Evolutionary conservation across 2,329 filamentous ascomycete species (phyloP).

Genomic region (Oidium heveae): DNA sequence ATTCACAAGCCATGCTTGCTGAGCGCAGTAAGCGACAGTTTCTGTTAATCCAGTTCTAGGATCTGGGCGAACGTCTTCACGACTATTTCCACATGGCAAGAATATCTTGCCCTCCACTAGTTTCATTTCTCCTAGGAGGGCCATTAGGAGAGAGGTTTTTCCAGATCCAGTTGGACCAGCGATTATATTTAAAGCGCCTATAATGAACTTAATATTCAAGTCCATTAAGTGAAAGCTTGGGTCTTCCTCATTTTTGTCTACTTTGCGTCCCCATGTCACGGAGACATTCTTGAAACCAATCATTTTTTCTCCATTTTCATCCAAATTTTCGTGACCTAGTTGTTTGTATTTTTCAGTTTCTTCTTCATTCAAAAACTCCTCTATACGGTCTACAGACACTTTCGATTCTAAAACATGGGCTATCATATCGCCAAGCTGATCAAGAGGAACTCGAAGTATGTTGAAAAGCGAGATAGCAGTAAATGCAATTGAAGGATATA

Average conservation of each 20-base stretch:
- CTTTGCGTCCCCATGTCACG: conserved; percentile 61
- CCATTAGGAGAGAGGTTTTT: conserved; percentile 92
- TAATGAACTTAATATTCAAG: conserved; percentile 55
- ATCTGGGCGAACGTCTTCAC: conserved; percentile 62
- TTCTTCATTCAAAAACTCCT: conserved; percentile 77
- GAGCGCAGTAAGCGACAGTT: conserved; percentile 85
- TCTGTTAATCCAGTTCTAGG: conserved; percentile 71
- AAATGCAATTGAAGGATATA: conserved; percentile 84
- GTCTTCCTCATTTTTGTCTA: conserved; percentile 32
- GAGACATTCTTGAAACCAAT: conserved; percentile 72
- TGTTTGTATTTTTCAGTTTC: conserved; percentile 93
- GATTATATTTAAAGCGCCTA: conserved; percentile 77
- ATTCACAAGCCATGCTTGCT: conserved; percentile 92
- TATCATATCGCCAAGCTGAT: conserved; percentile 95
- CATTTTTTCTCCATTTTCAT: conserved; percentile 41
- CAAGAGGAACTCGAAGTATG: conserved; percentile 72
- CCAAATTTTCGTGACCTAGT: conserved; percentile 41
- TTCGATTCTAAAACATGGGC: conserved; percentile 94
- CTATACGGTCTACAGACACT: conserved; percentile 88
- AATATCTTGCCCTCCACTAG: conserved; percentile 55
- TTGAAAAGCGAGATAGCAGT: conserved; percentile 91
- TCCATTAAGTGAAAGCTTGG: conserved; percentile 65
- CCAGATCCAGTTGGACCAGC: conserved; percentile 82
- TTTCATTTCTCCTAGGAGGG: conserved; percentile 87
- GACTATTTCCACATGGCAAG: conserved; percentile 51